These are phyloP conservation scores for Yarrowia divulgata DNA, from an alignment of 805 yeast genomes.

Conservation along the genomic window DNA sequence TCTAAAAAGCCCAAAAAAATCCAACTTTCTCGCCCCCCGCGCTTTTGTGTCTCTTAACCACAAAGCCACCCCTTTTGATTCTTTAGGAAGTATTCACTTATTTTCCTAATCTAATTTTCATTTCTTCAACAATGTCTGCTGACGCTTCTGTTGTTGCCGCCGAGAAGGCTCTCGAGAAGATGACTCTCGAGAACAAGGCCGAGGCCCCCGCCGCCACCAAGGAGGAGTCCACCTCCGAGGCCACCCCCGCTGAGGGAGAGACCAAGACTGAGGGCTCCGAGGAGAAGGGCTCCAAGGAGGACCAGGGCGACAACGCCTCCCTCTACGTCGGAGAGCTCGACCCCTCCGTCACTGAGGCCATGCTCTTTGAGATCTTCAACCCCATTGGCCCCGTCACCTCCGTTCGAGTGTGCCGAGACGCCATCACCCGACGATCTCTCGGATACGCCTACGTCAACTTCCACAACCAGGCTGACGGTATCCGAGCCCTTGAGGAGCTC, in stretches of 20 bases:
- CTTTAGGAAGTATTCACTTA: conserved; percentile 24
- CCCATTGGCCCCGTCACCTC: conserved; percentile 95
- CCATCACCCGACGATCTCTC: conserved; percentile 92
- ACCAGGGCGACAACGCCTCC: conserved; percentile 65
- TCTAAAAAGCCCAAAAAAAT: conserved; percentile 26
- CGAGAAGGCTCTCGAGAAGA: conserved; percentile 51
- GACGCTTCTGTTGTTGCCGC: conserved; percentile 51
- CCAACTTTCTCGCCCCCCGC: conserved; percentile 29
- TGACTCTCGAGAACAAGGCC: conserved; percentile 46
- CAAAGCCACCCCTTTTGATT: conserved; percentile 27
- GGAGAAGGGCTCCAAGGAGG: conserved; percentile 42
- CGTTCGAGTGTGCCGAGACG: conserved; percentile 98
- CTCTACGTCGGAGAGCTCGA: conserved; percentile 98
- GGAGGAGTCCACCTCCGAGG: conserved; percentile 48
- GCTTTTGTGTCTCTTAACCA: conserved; percentile 35
- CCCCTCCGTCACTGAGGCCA: conserved; percentile 90
- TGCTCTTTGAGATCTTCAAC: conserved; percentile 91
- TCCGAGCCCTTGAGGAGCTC: conserved; percentile 91
- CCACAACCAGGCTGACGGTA: conserved; percentile 88
- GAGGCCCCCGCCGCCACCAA: conserved; percentile 45
- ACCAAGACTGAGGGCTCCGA: conserved; percentile 59
- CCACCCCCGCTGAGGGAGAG: conserved; percentile 61
- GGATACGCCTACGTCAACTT: conserved; percentile 99
- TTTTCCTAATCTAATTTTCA: conserved; percentile 30
- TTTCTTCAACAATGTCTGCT: conserved; percentile 45